Percentiles rank a stretch among this genome's conserved stretches.
Evolutionary conservation across 1,139 yeast species (phyloP).

Genomic region (Casaregolazyma lundiana): DNA sequence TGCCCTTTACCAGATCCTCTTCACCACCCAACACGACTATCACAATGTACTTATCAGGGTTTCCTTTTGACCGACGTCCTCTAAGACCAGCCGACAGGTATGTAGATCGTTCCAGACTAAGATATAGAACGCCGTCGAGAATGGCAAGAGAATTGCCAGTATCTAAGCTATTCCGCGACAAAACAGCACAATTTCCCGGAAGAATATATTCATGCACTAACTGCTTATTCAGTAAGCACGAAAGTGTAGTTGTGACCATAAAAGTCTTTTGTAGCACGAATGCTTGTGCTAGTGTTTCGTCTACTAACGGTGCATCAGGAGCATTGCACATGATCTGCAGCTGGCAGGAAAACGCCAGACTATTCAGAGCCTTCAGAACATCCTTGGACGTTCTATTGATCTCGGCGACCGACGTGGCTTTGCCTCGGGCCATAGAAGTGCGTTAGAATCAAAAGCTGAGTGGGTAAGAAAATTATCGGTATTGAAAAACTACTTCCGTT

Average conservation of each 20-base stretch:
- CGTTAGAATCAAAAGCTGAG: not conserved
- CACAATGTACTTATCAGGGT: conserved; percentile 14
- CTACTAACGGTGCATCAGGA: not conserved
- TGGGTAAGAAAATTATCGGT: too few relatives aligned
- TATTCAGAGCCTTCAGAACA: not conserved
- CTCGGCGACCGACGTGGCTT: not conserved
- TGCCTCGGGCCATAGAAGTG: not conserved
- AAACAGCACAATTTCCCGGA: conserved; percentile 11
- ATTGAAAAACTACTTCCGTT: too few relatives aligned
- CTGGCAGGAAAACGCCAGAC: conserved; percentile 3
- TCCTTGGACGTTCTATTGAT: not conserved
- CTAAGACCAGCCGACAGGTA: conserved; percentile 34
- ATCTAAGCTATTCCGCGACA: conserved; percentile 27
- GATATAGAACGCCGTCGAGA: conserved; percentile 26
- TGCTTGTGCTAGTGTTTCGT: not conserved
- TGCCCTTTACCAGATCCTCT: conserved; percentile 23
- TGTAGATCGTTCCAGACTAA: conserved; percentile 32
- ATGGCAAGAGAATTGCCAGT: conserved; percentile 35
- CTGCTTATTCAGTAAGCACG: conserved; percentile 1
- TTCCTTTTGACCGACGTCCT: conserved; percentile 24
- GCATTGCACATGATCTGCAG: conserved; percentile 2
- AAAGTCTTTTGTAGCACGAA: not conserved
- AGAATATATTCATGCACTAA: not conserved
- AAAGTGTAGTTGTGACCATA: not conserved
- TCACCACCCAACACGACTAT: conserved; percentile 4